phyloP scores from a whole-genome alignment of 1,284 basidiomycete genomes.

The Phellopilus nigrolimitatus region DNA sequence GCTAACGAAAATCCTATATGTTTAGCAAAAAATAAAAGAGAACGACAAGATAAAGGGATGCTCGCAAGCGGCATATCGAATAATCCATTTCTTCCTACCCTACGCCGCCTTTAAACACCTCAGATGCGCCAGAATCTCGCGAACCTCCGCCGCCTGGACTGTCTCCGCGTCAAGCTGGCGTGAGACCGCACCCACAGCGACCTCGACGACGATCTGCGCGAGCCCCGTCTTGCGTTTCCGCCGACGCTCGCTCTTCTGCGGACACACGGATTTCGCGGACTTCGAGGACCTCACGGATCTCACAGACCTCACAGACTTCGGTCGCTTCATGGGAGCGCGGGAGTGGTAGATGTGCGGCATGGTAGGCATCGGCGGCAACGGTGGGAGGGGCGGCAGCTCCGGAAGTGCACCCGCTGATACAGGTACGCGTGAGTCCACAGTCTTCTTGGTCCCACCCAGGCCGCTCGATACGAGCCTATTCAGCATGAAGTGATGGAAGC shows the following conservation, averaged over 20 bases:
- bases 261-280: not conserved
- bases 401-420: not conserved
- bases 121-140: constrained; percentile 12
- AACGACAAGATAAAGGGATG: too few species aligned
- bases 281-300: not conserved
- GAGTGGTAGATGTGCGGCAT: not conserved
- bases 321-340: not conserved
- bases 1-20: too few species aligned
- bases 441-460: not conserved
- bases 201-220: constrained; percentile 16
- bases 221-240: constrained; percentile 11
- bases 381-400: not conserved
- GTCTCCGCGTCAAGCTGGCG: constrained; percentile 13
- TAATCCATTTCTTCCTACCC: too few species aligned
- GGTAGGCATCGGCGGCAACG: not conserved
- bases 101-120: constrained; percentile 13
- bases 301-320: not conserved
- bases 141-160: constrained; percentile 12
- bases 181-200: constrained; percentile 5
- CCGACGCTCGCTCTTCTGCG: not conserved
- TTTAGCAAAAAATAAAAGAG: too few species aligned
- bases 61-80: too few species aligned
- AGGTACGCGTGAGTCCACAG: too few species aligned
- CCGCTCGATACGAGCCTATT: not conserved
- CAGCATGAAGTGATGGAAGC: not conserved